phyloP scores from a whole-genome alignment of 768 basidiomycete species.

The Russula sp. region DNA sequence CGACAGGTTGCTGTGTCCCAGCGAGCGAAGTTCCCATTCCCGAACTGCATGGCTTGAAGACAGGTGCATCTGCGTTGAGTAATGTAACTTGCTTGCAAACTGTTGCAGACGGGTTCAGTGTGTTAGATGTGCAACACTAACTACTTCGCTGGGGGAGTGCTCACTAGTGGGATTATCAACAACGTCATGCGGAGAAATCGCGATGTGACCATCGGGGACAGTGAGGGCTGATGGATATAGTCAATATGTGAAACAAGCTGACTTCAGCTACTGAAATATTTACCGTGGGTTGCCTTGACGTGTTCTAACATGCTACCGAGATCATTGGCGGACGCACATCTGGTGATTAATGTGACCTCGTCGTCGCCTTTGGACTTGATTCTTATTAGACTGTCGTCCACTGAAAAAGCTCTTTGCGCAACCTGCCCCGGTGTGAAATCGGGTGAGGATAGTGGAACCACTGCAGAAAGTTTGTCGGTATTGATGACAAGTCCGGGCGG shows the following conservation, averaged over 20 bases:
- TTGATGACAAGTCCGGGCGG: neutral
- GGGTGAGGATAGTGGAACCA: neutral
- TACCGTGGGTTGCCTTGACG: neutral
- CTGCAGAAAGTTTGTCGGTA: neutral
- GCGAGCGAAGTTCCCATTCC: neutral
- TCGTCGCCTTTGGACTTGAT: neutral
- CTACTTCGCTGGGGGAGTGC: neutral
- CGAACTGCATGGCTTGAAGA: neutral
- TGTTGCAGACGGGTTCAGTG: neutral
- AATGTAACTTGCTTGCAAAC: neutral
- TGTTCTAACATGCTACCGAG: neutral
- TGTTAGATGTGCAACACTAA: neutral
- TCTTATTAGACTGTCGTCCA: slow-evolving; percentile 11
- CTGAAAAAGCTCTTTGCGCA: neutral
- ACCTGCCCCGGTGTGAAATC: neutral
- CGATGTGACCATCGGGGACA: neutral
- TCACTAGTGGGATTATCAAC: neutral
- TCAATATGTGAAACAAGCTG: neutral
- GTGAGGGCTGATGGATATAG: neutral
- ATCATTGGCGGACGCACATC: slow-evolving; percentile 3
- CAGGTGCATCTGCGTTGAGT: slow-evolving; percentile 11
- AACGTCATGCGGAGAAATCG: neutral
- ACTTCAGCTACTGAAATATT: neutral
- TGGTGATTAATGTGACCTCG: neutral
- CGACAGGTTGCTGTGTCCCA: neutral